phyloP scores from a whole-genome alignment of 176 grass and related monocot species.

The Ensete glaucum region DNA sequence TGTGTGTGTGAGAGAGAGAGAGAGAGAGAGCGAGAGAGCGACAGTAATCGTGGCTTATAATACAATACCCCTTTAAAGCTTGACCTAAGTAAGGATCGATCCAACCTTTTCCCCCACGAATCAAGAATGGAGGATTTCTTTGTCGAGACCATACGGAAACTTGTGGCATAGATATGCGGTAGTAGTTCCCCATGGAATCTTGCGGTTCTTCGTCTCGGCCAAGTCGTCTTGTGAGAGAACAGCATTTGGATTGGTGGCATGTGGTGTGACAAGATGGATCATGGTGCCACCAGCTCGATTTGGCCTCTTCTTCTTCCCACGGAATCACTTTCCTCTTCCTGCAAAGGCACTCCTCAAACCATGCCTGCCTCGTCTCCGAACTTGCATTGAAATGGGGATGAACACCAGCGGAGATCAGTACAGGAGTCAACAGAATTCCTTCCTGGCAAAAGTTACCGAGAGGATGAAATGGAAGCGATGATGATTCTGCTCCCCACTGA shows the following conservation, averaged over 20 bases:
- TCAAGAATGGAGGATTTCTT: no score
- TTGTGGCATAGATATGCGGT: no score
- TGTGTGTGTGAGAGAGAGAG: no score
- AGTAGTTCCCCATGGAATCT: background rate
- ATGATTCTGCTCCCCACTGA: background rate
- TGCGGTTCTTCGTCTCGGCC: background rate
- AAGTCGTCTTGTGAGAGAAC: background rate
- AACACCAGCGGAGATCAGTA: background rate
- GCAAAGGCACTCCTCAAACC: background rate
- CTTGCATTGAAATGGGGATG: background rate
- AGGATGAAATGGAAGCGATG: background rate
- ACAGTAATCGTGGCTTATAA: no score
- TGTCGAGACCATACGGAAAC: no score
- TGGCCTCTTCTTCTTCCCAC: background rate
- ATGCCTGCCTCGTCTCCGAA: background rate
- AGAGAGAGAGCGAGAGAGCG: no score
- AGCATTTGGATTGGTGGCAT: background rate
- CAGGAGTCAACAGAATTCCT: background rate
- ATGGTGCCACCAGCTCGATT: background rate
- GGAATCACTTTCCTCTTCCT: background rate
- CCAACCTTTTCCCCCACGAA: no score
- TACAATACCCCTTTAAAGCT: no score
- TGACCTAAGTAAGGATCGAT: no score
- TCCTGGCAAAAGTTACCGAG: no score
- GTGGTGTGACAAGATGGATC: background rate